A percentile compares a stretch with the other conserved stretches of the same genome.
phyloP scores from a whole-genome alignment of 1,284 basidiomycete genomes.

The Trametes versicolor region DNA sequence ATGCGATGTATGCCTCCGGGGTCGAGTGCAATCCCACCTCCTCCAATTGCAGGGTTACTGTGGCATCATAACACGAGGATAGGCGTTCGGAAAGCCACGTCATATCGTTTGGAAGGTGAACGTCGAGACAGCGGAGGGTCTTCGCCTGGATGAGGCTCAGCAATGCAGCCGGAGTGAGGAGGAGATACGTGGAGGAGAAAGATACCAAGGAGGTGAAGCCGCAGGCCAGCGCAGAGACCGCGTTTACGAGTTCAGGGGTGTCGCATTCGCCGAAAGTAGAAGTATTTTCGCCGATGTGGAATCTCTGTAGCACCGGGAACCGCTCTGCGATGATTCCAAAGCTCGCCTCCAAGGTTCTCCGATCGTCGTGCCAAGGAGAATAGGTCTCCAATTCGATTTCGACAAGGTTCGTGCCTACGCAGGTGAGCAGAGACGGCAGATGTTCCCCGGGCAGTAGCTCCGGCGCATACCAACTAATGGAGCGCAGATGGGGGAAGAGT shows the following conservation, averaged over 20 bases:
- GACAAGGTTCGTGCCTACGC: not conserved
- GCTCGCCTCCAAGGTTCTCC: too few species aligned
- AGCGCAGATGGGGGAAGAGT: slow-evolving; percentile 8
- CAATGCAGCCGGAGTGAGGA: not conserved
- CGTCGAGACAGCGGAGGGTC: not conserved
- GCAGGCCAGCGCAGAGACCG: not conserved
- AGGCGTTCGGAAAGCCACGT: not conserved
- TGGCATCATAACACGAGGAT: not conserved
- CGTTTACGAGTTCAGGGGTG: not conserved
- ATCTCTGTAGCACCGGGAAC: not conserved
- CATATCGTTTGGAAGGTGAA: not conserved
- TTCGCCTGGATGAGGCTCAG: not conserved
- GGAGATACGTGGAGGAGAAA: not conserved
- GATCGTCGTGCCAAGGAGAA: not conserved
- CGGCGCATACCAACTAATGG: not conserved
- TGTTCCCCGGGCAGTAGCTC: not conserved
- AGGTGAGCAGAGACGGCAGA: not conserved
- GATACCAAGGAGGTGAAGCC: not conserved
- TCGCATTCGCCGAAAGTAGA: too few species aligned
- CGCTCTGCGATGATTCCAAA: not conserved
- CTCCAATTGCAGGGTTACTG: not conserved
- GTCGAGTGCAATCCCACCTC: not conserved
- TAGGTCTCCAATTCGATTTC: not conserved
- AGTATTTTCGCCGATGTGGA: not conserved
- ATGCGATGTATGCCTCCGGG: not conserved